Conservation (phyloP, 768 basidiomycete genomes). For the Ephemerocybe angulata region DNA sequence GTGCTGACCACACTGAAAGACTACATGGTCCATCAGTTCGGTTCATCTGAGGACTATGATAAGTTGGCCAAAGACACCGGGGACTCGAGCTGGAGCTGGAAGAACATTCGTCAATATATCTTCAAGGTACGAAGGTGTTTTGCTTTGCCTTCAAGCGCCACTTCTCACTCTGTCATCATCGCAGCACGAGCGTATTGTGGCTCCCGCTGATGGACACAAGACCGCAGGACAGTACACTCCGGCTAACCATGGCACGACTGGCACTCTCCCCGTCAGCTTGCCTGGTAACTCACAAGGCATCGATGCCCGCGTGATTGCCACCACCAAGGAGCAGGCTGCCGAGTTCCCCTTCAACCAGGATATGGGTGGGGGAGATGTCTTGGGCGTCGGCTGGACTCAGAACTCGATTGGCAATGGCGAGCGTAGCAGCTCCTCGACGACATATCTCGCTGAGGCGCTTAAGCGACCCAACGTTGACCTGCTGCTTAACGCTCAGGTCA, state of each 20-base stretch:
- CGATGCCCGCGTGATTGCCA: constrained; percentile 33
- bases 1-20: constrained; percentile 17
- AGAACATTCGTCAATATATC: constrained; percentile 30
- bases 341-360: constrained; percentile 36
- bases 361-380: constrained; percentile 28
- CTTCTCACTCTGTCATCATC: background rate
- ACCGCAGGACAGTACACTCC: constrained; percentile 36
- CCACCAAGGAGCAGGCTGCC: constrained; percentile 28
- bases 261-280: constrained; percentile 30
- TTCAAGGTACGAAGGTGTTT: constrained; percentile 26
- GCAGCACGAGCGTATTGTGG: constrained; percentile 35
- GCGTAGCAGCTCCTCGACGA: constrained; percentile 36
- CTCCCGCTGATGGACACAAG: constrained; percentile 37
- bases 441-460: constrained; percentile 28
- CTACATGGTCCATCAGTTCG: constrained; percentile 33
- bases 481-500: constrained; percentile 27
- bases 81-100: constrained; percentile 38
- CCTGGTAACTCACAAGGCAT: constrained; percentile 26
- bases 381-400: constrained; percentile 35
- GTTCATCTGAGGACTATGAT: constrained; percentile 35
- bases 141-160: background rate
- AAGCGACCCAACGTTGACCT: constrained; percentile 33
- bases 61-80: constrained; percentile 29
- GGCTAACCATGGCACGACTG: constrained; percentile 32
- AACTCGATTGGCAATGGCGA: constrained; percentile 27